These are phyloP conservation scores for Fusarium burgessii DNA, from an alignment of 2,329 filamentous ascomycete species.

Conservation along the genomic window DNA sequence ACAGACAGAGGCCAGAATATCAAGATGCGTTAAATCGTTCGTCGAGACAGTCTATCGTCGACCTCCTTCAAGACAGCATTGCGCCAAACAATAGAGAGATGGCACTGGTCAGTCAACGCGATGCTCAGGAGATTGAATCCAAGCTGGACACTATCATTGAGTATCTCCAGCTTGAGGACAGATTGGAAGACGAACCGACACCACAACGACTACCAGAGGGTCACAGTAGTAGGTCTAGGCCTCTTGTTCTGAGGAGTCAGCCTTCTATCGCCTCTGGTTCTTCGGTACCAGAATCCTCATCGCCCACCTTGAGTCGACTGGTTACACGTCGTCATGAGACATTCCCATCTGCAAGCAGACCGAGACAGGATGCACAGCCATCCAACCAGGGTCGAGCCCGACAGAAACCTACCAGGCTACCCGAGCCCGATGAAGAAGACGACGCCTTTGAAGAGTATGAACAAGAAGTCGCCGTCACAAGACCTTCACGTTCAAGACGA, in stretches of 20 bases:
- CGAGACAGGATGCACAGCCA: background rate
- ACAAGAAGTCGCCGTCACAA: background rate
- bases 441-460: background rate
- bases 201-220: accelerated
- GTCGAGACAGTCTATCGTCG: background rate
- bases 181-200: background rate
- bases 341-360: background rate
- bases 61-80: background rate
- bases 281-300: background rate
- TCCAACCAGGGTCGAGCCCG: conserved; percentile 2
- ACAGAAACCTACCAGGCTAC: accelerated
- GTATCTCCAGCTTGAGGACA: background rate
- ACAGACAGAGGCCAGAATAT: conserved; percentile 1
- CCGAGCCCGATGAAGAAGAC: background rate
- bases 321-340: background rate
- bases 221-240: background rate
- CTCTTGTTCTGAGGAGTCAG: background rate
- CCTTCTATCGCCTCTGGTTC: background rate
- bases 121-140: background rate
- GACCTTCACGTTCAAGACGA: background rate
- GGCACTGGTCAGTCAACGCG: background rate
- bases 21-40: background rate
- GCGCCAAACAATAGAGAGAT: background rate
- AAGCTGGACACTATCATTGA: conserved; percentile 12
- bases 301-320: background rate